Base-by-base conservation (phyloP, 2,329 filamentous ascomycete genomes). In the Fusarium sp. region DNA sequence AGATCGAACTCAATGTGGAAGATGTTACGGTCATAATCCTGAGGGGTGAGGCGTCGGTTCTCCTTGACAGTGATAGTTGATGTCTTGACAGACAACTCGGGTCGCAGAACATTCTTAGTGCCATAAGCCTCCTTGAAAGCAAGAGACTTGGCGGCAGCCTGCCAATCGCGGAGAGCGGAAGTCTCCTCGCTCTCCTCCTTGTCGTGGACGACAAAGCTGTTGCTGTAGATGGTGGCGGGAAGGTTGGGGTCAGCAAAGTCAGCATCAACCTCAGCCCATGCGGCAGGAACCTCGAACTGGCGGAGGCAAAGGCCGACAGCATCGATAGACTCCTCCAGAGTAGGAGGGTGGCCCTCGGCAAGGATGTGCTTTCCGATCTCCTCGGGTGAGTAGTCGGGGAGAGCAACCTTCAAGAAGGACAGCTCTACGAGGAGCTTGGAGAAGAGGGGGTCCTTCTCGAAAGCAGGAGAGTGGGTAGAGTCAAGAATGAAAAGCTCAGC, bases 1-100 rank as follows among this genome's bases (percentile, higher is more conserved):
- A 99, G 88, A 76, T 98, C 96, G 75, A 99, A 99, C 81, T 99
- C 96, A 66, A 99, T 98, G 83, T 99, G 96, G 90, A 99, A 99
- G 80, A 99, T 98, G 85, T 99, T 97, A 73, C 96, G 93, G 79
- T 98, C 94, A 77, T 99, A 99, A 30, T 89, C 91, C 23, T 81
- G 74, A 4, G 96, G 96, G 0, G 96, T 99, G 55, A 99, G 87
- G 67, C 96, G 89, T 65, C 96, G 92, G 82, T 97, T 97, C 83
- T 98, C 96, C 83, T 96, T 93, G 79, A 99, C 94, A 54, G 89
- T 91, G 53, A 97, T 91, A 40, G 93, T 92, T 74, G 87, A 90
- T 3, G 95, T 98, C 86, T 95, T 94, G 75, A 93, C 89, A 11
- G 91, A 82, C 54, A 97, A 83, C 74, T 99, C 96, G 12, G 96